Conservation (phyloP, 2,329 filamentous ascomycete species). For the Mycogone perniciosa region DNA sequence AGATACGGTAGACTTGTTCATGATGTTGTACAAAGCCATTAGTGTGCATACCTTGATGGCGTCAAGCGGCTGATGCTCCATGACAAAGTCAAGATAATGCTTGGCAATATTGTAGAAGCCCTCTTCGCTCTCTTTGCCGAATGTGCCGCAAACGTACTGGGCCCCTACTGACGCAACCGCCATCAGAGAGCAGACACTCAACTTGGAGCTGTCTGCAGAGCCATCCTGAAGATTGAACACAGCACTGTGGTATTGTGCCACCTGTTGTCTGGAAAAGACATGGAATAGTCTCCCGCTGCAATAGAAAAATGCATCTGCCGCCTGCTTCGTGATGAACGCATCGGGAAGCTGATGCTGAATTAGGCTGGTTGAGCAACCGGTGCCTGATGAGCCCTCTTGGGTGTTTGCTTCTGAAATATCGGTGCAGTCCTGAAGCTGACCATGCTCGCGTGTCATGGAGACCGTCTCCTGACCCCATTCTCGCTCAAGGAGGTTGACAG, state of each 20-base stretch:
- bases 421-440: too few relatives aligned
- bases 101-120: constrained; percentile 12
- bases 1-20: constrained; percentile 12
- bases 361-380: neutral
- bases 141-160: constrained; percentile 6
- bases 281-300: constrained; percentile 13
- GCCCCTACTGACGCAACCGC: constrained; percentile 10
- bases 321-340: neutral
- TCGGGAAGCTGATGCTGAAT: neutral
- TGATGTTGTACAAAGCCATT: constrained; percentile 13
- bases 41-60: constrained; percentile 13
- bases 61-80: constrained; percentile 9
- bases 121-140: neutral
- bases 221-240: neutral
- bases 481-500: too few relatives aligned
- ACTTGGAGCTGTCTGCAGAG: neutral
- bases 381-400: too few relatives aligned
- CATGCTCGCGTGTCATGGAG: too few relatives aligned
- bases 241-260: neutral
- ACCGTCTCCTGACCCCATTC: too few relatives aligned
- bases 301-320: constrained; percentile 7
- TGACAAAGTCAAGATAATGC: constrained; percentile 4
- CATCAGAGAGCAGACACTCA: constrained; percentile 6
- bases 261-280: constrained; percentile 9
- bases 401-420: too few relatives aligned